Base-by-base conservation (phyloP, 2,329 filamentous ascomycete species). In the Thyridium curvatum region DNA sequence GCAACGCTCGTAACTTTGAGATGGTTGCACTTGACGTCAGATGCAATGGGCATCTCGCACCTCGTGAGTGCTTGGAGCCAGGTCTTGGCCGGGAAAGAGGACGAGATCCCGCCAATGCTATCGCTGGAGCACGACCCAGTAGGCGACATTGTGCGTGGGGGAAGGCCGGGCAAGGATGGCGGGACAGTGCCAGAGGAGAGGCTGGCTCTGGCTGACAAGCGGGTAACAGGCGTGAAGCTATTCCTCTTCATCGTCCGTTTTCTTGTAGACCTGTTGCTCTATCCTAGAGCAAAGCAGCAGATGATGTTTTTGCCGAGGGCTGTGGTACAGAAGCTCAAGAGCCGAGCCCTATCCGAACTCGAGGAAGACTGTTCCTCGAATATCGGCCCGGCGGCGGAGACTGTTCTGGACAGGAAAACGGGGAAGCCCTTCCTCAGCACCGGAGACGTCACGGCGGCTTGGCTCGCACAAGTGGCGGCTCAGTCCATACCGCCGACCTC, bases 371-470 rank as follows among this genome's bases (percentile, higher is more conserved):
- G n/a, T n/a, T n/a, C n/a, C n/a, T n/a, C n/a, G n/a, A n/a, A n/a
- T n/a, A n/a, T n/a, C n/a, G n/a, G n/a, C n/a, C n/a, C n/a, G 3
- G 50, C 47, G 26, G 61, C 62, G 18, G 43, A 54, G 32, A 45
- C 50, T 6, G 60, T 65, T 16, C 41, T 61, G 17, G 34, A 29
- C 18, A 34, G 36, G 4, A n/a, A n/a, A n/a, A n/a, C n/a, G n/a
- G n/a, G n/a, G n/a, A n/a, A n/a, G n/a, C n/a, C n/a, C n/a, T 71
- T 68, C 39, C 31, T 73, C 21, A 71, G 64, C 43, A 65, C 71
- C n/a, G 59, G 62, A 15, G 68, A 74, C 38, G 52, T 72, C 3
- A 46, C 74, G 3, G 50, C 54, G 1, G 65, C 64, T 0, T 74
- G 68, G 64, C 48, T 56, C 38, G 49, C 59, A n/a, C n/a, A n/a